Conservation (phyloP, 2,329 filamentous ascomycete species). For the Peltaster fructicola region DNA sequence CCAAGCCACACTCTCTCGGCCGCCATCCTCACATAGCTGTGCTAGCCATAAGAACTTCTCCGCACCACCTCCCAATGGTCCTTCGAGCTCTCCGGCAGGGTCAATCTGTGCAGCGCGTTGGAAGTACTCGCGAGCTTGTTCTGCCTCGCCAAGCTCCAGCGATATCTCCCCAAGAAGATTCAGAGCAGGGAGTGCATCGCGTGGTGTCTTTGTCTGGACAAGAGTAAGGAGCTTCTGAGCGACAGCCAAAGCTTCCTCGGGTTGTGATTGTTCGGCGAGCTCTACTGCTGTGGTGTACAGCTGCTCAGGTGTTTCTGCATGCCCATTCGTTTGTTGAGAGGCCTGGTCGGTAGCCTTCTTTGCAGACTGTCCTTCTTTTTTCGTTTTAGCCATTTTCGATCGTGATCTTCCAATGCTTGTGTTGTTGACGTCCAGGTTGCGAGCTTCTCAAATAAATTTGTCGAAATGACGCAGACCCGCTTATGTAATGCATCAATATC, state of each 20-base stretch:
- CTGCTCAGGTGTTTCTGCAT: slow-evolving; percentile 32
- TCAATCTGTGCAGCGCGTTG: slow-evolving; percentile 58
- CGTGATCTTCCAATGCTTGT: too few species aligned
- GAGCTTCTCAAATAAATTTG: too few species aligned
- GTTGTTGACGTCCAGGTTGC: too few species aligned
- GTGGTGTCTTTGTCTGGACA: slow-evolving; percentile 21
- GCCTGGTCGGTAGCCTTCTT: slow-evolving; percentile 34
- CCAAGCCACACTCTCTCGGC: slow-evolving; percentile 41
- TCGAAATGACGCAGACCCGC: too few species aligned
- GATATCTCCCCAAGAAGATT: slow-evolving; percentile 67
- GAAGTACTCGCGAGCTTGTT: slow-evolving; percentile 56
- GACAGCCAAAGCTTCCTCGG: slow-evolving; percentile 37
- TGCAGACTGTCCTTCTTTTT: slow-evolving; percentile 5
- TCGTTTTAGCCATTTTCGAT: slow-evolving; percentile 14
- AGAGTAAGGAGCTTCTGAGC: slow-evolving; percentile 36
- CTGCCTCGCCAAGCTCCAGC: slow-evolving; percentile 66
- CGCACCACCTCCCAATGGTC: slow-evolving; percentile 60
- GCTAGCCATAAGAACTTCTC: slow-evolving; percentile 94
- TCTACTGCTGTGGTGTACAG: slow-evolving; percentile 39
- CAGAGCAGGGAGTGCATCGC: slow-evolving; percentile 42
- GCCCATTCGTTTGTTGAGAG: slow-evolving; percentile 23
- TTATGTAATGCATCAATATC: too few species aligned
- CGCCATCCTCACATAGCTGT: slow-evolving; percentile 57
- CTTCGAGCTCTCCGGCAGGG: slow-evolving; percentile 50
- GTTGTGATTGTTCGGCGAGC: slow-evolving; percentile 40